Conservation (phyloP, 305 asterid species). For the Solanum hybrid region DNA sequence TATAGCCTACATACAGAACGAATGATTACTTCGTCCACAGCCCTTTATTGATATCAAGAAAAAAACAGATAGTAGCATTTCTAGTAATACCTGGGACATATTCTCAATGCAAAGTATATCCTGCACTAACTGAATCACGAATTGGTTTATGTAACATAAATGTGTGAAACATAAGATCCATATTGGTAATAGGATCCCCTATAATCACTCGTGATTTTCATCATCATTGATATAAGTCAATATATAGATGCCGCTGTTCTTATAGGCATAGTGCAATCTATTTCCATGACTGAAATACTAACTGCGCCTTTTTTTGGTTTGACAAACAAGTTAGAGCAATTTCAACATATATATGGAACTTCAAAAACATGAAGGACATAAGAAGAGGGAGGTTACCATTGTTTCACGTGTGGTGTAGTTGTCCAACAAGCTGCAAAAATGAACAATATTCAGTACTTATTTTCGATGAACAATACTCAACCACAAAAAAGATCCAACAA, state of each 20-base stretch:
- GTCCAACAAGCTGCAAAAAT: conserved; percentile 84
- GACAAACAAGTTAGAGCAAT: neutral
- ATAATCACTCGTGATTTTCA: neutral
- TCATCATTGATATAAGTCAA: neutral
- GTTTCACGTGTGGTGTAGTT: conserved; percentile 63
- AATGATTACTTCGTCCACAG: neutral
- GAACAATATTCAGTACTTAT: neutral
- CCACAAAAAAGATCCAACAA: neutral
- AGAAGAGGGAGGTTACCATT: conserved; percentile 40
- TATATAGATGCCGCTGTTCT: neutral
- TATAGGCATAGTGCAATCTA: neutral
- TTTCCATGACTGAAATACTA: neutral
- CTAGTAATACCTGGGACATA: neutral
- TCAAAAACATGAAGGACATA: neutral
- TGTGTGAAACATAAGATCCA: neutral
- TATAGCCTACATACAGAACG: neutral
- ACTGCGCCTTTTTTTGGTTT: neutral
- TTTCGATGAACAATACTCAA: neutral
- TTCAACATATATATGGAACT: neutral
- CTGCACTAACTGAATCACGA: neutral
- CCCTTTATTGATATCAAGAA: neutral
- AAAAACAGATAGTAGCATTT: neutral
- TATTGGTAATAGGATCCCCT: neutral
- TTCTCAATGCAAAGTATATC: neutral
- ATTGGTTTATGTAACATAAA: neutral